Evolutionary conservation across 2,329 filamentous ascomycete species (phyloP).

Genomic region (Epichloe scottii): DNA sequence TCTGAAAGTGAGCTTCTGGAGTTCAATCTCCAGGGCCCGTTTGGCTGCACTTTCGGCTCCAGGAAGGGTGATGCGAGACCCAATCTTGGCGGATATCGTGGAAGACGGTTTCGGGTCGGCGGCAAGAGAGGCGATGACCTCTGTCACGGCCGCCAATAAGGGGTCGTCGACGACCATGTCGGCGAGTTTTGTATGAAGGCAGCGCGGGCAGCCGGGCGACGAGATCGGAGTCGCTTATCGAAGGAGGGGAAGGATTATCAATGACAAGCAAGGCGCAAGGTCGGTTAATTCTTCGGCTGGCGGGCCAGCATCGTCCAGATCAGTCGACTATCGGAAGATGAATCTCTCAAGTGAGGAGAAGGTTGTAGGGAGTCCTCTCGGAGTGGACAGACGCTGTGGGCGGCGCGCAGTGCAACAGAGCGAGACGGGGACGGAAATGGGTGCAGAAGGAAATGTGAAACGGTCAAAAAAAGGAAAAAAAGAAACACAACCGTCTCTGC

Average conservation of each 20-base stretch:
- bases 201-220: conserved; percentile 1
- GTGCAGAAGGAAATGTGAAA: background rate
- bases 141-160: conserved; percentile 39
- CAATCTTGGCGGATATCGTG: conserved; percentile 28
- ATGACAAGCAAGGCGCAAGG: background rate
- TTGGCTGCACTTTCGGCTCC: conserved; percentile 68
- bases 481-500: background rate
- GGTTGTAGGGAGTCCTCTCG: background rate
- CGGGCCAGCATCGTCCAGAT: conserved; percentile 4
- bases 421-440: background rate
- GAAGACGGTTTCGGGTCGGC: conserved; percentile 27
- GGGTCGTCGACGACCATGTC: conserved; percentile 38
- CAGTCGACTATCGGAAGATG: background rate
- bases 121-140: conserved; percentile 41
- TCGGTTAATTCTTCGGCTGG: background rate
- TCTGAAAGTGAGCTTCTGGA: conserved; percentile 63
- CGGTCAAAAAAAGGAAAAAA: background rate
- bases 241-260: background rate
- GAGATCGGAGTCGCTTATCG: background rate
- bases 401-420: background rate
- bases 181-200: conserved; percentile 15
- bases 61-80: conserved; percentile 54
- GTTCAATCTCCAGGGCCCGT: conserved; percentile 66
- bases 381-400: conserved; percentile 1
- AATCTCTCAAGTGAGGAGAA: conserved; percentile 2